Percentiles rank a stretch among this genome's conserved stretches.
Evolutionary conservation across 345 rosid genomes (phyloP).

Genomic region (Eucalyptus pauciflora): DNA sequence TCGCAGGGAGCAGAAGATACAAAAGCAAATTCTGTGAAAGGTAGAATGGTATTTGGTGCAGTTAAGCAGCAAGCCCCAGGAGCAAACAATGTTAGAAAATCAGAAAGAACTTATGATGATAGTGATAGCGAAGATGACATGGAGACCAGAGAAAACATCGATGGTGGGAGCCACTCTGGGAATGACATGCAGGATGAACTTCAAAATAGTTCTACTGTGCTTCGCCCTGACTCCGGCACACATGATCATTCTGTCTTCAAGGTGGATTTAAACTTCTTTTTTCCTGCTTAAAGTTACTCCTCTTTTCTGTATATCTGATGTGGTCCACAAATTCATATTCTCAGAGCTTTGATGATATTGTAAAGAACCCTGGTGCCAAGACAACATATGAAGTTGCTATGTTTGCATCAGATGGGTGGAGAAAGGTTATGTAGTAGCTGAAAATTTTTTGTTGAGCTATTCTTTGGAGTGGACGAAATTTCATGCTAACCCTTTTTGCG

Average conservation of each 20-base stretch:
- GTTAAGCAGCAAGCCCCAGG: slow-evolving; percentile 29
- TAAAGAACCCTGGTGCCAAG: slow-evolving; percentile 41
- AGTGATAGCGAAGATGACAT: slow-evolving; percentile 61
- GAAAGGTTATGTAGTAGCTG: slow-evolving; percentile 36
- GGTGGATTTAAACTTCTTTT: slow-evolving; percentile 17
- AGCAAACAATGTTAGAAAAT: slow-evolving; percentile 12
- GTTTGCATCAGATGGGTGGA: slow-evolving; percentile 59
- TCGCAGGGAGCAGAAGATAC: slow-evolving; percentile 22
- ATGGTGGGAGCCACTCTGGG: slow-evolving; percentile 5
- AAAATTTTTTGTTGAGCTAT: not conserved
- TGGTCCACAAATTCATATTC: not conserved
- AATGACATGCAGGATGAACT: slow-evolving; percentile 14
- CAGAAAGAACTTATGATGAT: slow-evolving; percentile 33
- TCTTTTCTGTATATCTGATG: not conserved
- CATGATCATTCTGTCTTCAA: slow-evolving; percentile 20
- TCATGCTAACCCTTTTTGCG: not conserved
- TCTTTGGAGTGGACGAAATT: not conserved
- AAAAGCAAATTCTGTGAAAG: slow-evolving; percentile 22
- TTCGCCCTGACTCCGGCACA: slow-evolving; percentile 21
- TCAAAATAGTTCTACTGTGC: slow-evolving; percentile 6
- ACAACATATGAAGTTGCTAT: slow-evolving; percentile 76
- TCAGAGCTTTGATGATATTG: slow-evolving; percentile 40
- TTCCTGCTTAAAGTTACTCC: not conserved
- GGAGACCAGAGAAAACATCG: slow-evolving; percentile 22
- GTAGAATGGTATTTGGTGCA: slow-evolving; percentile 78